Conservation (phyloP, 345 rosid species). For the Moringa oleifera region DNA sequence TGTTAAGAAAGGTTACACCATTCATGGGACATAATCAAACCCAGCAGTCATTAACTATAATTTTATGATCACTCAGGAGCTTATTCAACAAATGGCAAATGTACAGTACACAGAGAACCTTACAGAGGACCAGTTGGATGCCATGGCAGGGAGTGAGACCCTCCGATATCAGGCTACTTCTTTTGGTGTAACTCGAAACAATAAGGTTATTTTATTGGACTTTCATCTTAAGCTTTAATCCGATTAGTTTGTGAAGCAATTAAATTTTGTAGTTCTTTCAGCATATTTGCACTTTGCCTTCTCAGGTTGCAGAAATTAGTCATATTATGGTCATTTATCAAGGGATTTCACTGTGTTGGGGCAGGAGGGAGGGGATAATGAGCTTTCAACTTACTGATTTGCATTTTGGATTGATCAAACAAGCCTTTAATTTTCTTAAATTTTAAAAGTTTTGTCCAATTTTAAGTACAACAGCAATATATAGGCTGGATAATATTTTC, state of each 20-base stretch:
- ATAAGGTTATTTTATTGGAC: slow-evolving; percentile 54
- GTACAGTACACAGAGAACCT: slow-evolving; percentile 96
- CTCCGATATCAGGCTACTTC: slow-evolving; percentile 95
- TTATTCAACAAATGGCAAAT: slow-evolving; percentile 98
- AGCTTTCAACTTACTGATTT: too few relatives aligned
- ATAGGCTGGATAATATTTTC: too few relatives aligned
- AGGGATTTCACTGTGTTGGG: too few relatives aligned
- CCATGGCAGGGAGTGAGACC: slow-evolving; percentile 99
- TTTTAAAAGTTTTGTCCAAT: too few relatives aligned
- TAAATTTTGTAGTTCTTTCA: too few relatives aligned
- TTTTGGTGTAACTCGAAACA: slow-evolving; percentile 81
- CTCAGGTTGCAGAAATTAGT: neutral
- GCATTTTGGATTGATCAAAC: neutral
- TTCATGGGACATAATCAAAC: neutral
- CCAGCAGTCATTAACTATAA: slow-evolving; percentile 16
- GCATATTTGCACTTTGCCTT: neutral
- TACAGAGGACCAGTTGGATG: slow-evolving; percentile 97
- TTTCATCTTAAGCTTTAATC: neutral
- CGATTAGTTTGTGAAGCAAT: neutral
- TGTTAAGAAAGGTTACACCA: slow-evolving; percentile 12
- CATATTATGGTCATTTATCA: neutral
- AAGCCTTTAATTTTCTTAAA: neutral
- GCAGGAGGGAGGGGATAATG: too few relatives aligned
- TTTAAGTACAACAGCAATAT: too few relatives aligned
- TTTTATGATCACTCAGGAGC: slow-evolving; percentile 58